Conservation (phyloP, 352 stramenopile species). For the Detonula confervacea region DNA sequence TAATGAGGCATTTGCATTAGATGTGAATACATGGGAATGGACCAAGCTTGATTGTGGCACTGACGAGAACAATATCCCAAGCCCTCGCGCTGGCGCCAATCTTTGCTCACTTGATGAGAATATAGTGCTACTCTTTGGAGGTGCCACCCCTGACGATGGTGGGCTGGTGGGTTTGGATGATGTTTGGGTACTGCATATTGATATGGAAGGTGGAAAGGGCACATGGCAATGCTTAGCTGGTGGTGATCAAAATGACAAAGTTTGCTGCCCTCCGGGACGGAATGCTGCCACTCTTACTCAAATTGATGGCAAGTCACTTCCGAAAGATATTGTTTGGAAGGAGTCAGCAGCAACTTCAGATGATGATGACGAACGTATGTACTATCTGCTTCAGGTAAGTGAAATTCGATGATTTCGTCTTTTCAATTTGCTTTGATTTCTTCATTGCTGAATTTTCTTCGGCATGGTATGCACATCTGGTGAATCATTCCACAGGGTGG, state of each 20-base stretch:
- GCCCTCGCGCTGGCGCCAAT: conserved; percentile 63
- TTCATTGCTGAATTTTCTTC: too few species aligned
- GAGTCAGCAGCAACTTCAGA: not conserved
- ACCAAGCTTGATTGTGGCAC: conserved; percentile 39
- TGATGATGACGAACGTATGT: conserved; percentile 14
- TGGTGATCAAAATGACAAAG: conserved; percentile 13
- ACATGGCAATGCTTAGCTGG: conserved; percentile 48
- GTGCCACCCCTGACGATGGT: conserved; percentile 38
- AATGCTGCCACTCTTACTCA: conserved; percentile 72
- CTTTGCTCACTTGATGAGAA: conserved; percentile 54
- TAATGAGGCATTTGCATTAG: conserved; percentile 77
- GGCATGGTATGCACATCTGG: too few species aligned
- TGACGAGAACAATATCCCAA: conserved; percentile 24
- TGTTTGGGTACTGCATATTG: conserved; percentile 65
- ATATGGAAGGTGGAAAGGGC: conserved; percentile 28
- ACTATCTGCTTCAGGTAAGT: conserved; percentile 59
- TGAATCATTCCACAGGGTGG: conserved; percentile 39
- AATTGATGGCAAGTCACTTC: conserved; percentile 41
- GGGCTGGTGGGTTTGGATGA: conserved; percentile 66
- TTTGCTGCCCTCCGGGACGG: conserved; percentile 46
- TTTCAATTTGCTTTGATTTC: not conserved
- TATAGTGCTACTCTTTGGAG: conserved; percentile 71
- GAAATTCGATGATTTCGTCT: not conserved
- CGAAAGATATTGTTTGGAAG: conserved; percentile 20
- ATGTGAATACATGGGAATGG: conserved; percentile 74